A percentile compares a stretch with the other conserved stretches of the same genome.
phyloP scores from a whole-genome alignment of 257 asterid species.

The Thymus quinquecostatus region DNA sequence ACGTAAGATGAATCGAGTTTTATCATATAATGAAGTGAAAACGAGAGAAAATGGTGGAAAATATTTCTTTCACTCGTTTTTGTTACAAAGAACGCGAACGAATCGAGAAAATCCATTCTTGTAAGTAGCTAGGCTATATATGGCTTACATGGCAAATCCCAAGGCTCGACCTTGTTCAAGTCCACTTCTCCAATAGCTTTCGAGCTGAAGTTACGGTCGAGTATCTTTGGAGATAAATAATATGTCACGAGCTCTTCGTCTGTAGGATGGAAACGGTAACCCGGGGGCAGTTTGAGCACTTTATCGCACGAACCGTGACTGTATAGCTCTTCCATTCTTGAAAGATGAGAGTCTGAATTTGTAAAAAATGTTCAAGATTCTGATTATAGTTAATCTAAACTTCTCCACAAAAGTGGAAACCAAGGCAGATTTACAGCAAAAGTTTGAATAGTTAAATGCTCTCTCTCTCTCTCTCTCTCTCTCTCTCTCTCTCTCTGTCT shows the following conservation, averaged over 20 bases:
- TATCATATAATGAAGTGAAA: too few relatives aligned
- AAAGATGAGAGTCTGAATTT: not conserved
- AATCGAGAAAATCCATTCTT: too few relatives aligned
- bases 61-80: too few relatives aligned
- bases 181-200: constrained; percentile 61
- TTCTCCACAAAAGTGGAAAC: not conserved
- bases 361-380: not conserved
- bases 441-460: constrained; percentile 16
- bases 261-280: constrained; percentile 70
- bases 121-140: too few relatives aligned
- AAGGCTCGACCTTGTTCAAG: constrained; percentile 72
- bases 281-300: constrained; percentile 57
- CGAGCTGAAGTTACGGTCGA: constrained; percentile 45
- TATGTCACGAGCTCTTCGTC: constrained; percentile 71
- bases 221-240: constrained; percentile 54
- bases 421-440: not conserved
- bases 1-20: too few relatives aligned
- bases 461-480: not conserved
- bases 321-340: constrained; percentile 31
- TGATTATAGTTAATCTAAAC: not conserved
- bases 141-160: constrained; percentile 80
- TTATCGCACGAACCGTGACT: constrained; percentile 21
- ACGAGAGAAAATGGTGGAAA: too few relatives aligned
- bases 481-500: not conserved
- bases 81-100: too few relatives aligned